phyloP scores from a whole-genome alignment of 73 alveolate species.

The Chromera velia region DNA sequence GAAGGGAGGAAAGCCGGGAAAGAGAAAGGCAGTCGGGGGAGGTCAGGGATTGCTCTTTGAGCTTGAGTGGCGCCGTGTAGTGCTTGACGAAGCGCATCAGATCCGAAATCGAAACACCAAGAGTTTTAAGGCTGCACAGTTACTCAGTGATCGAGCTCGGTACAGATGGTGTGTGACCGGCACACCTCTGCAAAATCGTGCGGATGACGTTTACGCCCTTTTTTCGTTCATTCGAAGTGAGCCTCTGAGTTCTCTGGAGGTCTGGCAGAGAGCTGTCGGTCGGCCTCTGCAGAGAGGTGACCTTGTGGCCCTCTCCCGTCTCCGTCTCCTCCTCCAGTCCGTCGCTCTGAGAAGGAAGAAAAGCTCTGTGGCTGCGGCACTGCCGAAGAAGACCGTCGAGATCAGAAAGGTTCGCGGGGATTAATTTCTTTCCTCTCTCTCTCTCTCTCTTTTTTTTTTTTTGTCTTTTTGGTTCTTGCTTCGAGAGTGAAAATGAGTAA shows the following conservation, averaged over 20 bases:
- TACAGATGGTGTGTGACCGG: slow-evolving; percentile 44
- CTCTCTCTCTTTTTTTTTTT: too few species aligned
- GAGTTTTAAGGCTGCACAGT: background rate
- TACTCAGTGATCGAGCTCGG: slow-evolving; percentile 4
- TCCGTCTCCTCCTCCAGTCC: background rate
- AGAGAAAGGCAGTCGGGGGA: too few species aligned
- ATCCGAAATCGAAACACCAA: background rate
- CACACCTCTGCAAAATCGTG: slow-evolving; percentile 30
- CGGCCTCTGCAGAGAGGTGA: background rate
- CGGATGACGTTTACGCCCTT: background rate
- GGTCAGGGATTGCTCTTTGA: too few species aligned
- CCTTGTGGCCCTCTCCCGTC: background rate
- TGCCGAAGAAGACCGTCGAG: too few species aligned
- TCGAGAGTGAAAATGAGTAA: too few species aligned
- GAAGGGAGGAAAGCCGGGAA: too few species aligned
- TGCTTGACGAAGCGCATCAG: slow-evolving; percentile 31
- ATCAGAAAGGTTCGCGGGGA: too few species aligned
- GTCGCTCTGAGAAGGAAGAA: background rate
- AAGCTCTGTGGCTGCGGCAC: too few species aligned
- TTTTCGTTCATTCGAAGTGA: background rate
- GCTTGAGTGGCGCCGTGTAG: slow-evolving; percentile 26
- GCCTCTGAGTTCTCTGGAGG: background rate
- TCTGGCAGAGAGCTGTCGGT: background rate
- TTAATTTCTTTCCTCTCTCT: too few species aligned
- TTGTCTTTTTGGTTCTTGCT: too few species aligned